Evolutionary conservation across 2,329 filamentous ascomycete species (phyloP).

Genomic region (Rhexocercosporidium sp.): DNA sequence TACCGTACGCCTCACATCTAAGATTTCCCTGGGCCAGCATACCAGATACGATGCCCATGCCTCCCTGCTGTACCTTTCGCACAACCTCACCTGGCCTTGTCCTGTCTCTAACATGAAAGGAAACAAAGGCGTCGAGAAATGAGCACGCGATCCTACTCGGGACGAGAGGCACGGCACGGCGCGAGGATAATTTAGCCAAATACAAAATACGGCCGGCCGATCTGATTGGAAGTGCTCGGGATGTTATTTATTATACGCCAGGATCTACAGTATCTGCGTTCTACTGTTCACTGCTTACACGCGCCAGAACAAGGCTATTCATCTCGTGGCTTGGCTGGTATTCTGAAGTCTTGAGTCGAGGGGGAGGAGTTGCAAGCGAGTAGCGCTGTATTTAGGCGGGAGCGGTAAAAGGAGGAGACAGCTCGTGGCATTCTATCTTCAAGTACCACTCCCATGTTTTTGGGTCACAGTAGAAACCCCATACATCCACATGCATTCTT

Average conservation of each 20-base stretch:
- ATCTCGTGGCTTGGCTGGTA: not conserved
- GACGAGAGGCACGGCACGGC: conserved; percentile 14
- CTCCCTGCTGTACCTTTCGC: not conserved
- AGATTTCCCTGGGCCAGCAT: conserved; percentile 12
- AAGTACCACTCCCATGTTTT: too few species aligned
- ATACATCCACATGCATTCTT: too few species aligned
- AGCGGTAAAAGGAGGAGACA: too few species aligned
- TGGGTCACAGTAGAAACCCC: too few species aligned
- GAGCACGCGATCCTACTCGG: conserved; percentile 10
- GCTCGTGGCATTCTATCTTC: too few species aligned
- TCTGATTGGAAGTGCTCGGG: not conserved
- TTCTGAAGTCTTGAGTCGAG: not conserved
- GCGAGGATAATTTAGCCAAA: conserved; percentile 10
- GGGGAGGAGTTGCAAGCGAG: not conserved
- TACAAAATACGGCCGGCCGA: not conserved
- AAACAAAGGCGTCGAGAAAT: not conserved
- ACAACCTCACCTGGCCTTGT: not conserved
- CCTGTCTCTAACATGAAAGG: not conserved
- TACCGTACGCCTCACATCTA: conserved; percentile 19
- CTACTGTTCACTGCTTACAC: not conserved
- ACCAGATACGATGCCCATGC: not conserved
- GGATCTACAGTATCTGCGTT: not conserved
- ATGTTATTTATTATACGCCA: too few species aligned
- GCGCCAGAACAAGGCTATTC: not conserved
- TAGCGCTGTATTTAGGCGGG: not conserved